Base-by-base conservation (phyloP, 768 basidiomycete species). In the Antrodiella citrinella region DNA sequence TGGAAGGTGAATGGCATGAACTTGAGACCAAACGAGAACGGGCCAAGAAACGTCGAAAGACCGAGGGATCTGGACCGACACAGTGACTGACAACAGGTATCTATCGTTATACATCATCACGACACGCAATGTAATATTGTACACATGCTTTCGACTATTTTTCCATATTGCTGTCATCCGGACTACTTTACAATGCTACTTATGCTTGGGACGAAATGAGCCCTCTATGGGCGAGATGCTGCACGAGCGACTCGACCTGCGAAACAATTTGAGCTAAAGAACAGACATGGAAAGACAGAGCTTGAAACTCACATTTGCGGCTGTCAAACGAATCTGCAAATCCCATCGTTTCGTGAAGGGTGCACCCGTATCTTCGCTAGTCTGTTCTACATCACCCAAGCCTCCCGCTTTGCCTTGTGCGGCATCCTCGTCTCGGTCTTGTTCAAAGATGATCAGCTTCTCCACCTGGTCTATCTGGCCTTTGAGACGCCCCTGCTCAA, bases 1-100 rank as follows among this genome's bases (percentile, higher is more conserved):
- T 96, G 39, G 82, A 91, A 63, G 95, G 96, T 42, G 96, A 98
- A 65, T 97, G 94, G 90, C 96, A 99, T 67, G 96, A 99, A 66
- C 75, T 94, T 54, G 94, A 97, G 65, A 89, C 91, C 11, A 99
- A 97, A 67, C 77, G 84, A 50, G 92, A 97, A 69, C 78, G 91
- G 38, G 84, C 86, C 51, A 88, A 82, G 70, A 86, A 86, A 67
- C 75, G 81, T 64, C 77, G 78, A 69, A 85, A 78, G 74, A 73
- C 74, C 54, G 85, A 82, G 44, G 59, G 48, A 24, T 43, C 41
- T 7, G 41, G n/a, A n/a, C 41, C 41, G 15, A 22, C 41, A 18
- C 41, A 43, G 41, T 43, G 21, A 22, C 30, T 35, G 7, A 35
- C 30, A 35, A 35, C n/a, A n/a, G 30, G 30, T 15, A 35, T 35